A percentile compares a stretch with the other conserved stretches of the same genome.
These are phyloP conservation scores for Drechslera avenae DNA, from an alignment of 2,329 filamentous ascomycete genomes.

Conservation along the genomic window DNA sequence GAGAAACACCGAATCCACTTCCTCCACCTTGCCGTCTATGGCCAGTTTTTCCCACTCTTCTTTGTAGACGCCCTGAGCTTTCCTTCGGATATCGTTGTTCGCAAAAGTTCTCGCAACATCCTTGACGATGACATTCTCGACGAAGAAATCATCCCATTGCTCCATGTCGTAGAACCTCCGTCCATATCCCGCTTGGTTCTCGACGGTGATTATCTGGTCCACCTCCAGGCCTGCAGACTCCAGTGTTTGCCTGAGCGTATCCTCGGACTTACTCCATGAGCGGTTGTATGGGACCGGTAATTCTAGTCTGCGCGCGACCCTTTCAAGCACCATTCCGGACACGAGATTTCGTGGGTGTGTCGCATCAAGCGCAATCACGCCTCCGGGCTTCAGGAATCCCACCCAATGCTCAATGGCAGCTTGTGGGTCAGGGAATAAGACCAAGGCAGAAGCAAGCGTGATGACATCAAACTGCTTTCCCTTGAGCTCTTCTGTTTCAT, in stretches of 20 bases:
- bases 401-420: conserved; percentile 47
- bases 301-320: conserved; percentile 40
- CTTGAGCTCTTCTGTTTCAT: conserved; percentile 29
- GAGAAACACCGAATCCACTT: conserved; percentile 49
- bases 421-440: conserved; percentile 48
- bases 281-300: conserved; percentile 47
- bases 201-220: conserved; percentile 36
- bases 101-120: conserved; percentile 34
- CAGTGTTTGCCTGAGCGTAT: conserved; percentile 39
- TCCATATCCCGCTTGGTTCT: conserved; percentile 44
- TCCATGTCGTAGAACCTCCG: conserved; percentile 34
- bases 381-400: conserved; percentile 49
- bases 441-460: conserved; percentile 49
- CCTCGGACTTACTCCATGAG: conserved; percentile 41
- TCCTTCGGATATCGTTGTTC: conserved; percentile 36
- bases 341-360: conserved; percentile 48
- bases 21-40: conserved; percentile 45
- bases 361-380: conserved; percentile 47
- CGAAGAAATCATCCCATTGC: conserved; percentile 45
- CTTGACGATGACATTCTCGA: conserved; percentile 39
- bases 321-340: conserved; percentile 47
- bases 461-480: conserved; percentile 43
- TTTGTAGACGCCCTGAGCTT: conserved; percentile 42
- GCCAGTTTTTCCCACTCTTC: conserved; percentile 49
- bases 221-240: conserved; percentile 46